Conservation (phyloP, 2,329 filamentous ascomycete genomes). For the Amesomyces nigricolor region DNA sequence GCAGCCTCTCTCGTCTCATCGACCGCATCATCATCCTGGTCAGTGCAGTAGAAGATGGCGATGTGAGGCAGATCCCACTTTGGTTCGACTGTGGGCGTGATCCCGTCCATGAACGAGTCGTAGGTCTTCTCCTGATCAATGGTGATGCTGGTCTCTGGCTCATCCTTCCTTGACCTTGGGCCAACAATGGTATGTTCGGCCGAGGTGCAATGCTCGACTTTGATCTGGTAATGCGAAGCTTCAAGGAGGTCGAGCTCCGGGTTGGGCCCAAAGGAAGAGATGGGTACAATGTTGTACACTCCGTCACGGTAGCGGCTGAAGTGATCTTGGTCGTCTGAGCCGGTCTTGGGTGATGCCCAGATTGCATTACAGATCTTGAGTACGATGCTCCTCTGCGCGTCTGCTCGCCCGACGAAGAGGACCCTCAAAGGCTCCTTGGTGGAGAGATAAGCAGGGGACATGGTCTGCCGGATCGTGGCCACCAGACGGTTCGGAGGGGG, state of each 20-base stretch:
- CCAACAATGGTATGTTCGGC: conserved; percentile 33
- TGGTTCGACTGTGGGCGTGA: conserved; percentile 37
- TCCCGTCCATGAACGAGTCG: conserved; percentile 33
- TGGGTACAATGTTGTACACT: conserved; percentile 47
- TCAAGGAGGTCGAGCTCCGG: conserved; percentile 49
- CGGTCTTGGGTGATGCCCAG: conserved; percentile 35
- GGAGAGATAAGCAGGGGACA: conserved; percentile 41
- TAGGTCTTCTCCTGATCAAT: conserved; percentile 37
- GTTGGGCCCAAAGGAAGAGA: conserved; percentile 43
- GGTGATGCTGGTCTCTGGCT: conserved; percentile 35
- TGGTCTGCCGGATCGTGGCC: conserved; percentile 43
- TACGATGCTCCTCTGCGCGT: conserved; percentile 37
- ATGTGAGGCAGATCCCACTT: conserved; percentile 45
- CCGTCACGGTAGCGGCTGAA: conserved; percentile 35
- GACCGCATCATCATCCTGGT: conserved; percentile 36
- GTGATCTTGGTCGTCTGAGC: conserved; percentile 29
- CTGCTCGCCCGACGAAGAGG: conserved; percentile 43
- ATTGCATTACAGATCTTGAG: conserved; percentile 46
- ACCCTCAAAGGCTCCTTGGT: conserved; percentile 43
- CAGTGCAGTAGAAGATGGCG: conserved; percentile 44
- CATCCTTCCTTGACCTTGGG: conserved; percentile 25
- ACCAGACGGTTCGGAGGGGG: conserved; percentile 35
- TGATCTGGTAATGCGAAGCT: conserved; percentile 46
- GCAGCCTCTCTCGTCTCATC: conserved; percentile 38
- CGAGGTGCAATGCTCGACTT: conserved; percentile 43